Evolutionary conservation across 1,284 basidiomycete genomes (phyloP).

Genomic region (Naganishia sp.): DNA sequence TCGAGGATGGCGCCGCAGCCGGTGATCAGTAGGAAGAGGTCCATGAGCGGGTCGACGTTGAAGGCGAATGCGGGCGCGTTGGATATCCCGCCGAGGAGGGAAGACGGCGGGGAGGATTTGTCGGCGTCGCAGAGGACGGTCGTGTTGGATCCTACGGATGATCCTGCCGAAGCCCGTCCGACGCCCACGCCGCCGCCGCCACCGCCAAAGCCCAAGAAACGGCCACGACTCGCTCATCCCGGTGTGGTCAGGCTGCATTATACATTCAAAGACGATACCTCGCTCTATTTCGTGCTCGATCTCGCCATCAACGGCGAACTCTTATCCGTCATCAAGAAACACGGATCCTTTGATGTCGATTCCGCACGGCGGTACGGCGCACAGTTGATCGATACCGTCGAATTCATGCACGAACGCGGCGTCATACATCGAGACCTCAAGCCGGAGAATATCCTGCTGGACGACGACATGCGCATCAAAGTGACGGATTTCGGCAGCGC

Average conservation of each 20-base stretch:
- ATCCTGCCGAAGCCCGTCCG: not conserved
- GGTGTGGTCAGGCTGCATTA: slow-evolving; percentile 78
- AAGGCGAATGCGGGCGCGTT: too few species aligned
- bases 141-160: not conserved
- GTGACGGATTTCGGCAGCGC: slow-evolving; percentile 97
- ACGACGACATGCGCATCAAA: slow-evolving; percentile 81
- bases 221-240: slow-evolving; percentile 62
- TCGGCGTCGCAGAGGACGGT: slow-evolving; percentile 17
- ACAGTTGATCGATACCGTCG: slow-evolving; percentile 81
- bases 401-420: slow-evolving; percentile 83
- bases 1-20: slow-evolving; percentile 1
- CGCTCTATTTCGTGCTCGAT: slow-evolving; percentile 87
- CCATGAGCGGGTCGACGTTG: too few species aligned
- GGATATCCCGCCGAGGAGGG: not conserved
- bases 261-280: slow-evolving; percentile 80
- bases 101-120: not conserved
- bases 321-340: slow-evolving; percentile 66
- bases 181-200: not conserved
- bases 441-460: slow-evolving; percentile 89
- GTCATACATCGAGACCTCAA: slow-evolving; percentile 92
- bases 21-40: too few species aligned
- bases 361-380: slow-evolving; percentile 82
- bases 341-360: slow-evolving; percentile 75
- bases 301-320: slow-evolving; percentile 87
- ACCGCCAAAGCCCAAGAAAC: slow-evolving; percentile 26